Percentiles rank a stretch among this genome's conserved stretches.
Conservation (phyloP, 169 alveolate species). For the Plasmodium fragile region DNA sequence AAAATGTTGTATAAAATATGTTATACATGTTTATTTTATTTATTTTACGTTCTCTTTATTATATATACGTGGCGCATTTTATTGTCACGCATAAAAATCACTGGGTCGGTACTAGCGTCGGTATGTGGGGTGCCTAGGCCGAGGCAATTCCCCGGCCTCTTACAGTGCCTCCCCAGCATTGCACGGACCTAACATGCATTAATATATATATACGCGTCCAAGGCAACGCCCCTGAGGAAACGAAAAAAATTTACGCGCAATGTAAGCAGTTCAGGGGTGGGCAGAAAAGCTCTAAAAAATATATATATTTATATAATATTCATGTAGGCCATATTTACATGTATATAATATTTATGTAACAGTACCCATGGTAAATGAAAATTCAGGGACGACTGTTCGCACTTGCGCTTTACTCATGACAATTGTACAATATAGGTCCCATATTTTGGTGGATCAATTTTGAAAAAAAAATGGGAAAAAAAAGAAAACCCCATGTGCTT, state of each 20-base stretch:
- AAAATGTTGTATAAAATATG: neutral
- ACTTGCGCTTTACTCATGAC: neutral
- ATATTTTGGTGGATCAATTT: neutral
- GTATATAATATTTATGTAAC: slow-evolving; percentile 2
- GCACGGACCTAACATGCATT: neutral
- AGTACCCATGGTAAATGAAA: neutral
- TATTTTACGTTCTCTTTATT: too few species aligned
- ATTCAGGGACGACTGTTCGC: neutral
- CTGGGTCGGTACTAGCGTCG: neutral
- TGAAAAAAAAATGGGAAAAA: too few species aligned
- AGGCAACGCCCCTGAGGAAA: neutral
- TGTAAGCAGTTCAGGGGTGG: neutral
- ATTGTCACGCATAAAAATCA: neutral
- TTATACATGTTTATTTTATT: neutral
- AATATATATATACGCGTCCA: neutral
- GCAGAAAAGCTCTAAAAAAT: neutral
- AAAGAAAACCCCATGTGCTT: neutral
- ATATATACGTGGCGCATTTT: neutral
- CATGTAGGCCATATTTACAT: neutral
- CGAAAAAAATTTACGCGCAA: neutral
- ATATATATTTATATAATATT: neutral
- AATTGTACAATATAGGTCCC: neutral
- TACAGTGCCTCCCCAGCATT: neutral
- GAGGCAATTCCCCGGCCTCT: too few species aligned
- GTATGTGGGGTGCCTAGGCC: neutral